Base-by-base conservation (phyloP, 2,329 filamentous ascomycete species). In the Fusarium napiforme region DNA sequence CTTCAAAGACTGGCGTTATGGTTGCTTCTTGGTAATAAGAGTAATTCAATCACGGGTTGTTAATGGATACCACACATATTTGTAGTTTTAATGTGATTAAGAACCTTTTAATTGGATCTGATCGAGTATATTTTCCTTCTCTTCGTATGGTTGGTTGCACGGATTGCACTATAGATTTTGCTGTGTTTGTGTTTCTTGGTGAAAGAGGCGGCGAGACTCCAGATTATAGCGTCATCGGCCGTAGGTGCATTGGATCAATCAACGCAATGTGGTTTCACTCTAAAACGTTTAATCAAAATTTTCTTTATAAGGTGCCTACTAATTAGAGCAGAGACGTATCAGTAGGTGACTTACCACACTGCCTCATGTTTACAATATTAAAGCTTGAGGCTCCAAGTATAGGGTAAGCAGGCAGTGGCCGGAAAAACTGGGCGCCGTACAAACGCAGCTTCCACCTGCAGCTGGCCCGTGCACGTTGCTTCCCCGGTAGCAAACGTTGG, bases 401-500 rank as follows among this genome's bases (percentile, higher is more conserved):
- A 73, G 71, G 71, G 71, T 74, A 72, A 32, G 2, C 1, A 19
- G 3, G 12, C 30, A 3, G 9, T 2, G 1, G 10, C n/a, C 73
- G 75, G 74, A 77, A 75, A 45, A 77, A 71, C n/a, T 30, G 65
- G 12, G 55, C 60, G 62, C 75, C 66, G 69, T 32, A 32, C 37
- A 49, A 45, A 28, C 15, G 23, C 16, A 64, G 71, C 57, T 66
- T 43, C 40, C 21, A 62, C 49, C 43, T 50, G 37, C 9, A 34
- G 3, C 4, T 64, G 73, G 75, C 37, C 75, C 65, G 75, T 77
- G 75, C 75, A 46, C 63, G 65, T 73, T 69, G 62, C 69, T 75
- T 75, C 61, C 69, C 56, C 39, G 39, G 63, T 50, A 73, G 70
- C 59, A 72, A 73, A 60, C 70, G 64, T 72, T 66, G 67, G 71